Conservation (phyloP, 371 early-diverging fungal genomes). For the Mucor sp. region DNA sequence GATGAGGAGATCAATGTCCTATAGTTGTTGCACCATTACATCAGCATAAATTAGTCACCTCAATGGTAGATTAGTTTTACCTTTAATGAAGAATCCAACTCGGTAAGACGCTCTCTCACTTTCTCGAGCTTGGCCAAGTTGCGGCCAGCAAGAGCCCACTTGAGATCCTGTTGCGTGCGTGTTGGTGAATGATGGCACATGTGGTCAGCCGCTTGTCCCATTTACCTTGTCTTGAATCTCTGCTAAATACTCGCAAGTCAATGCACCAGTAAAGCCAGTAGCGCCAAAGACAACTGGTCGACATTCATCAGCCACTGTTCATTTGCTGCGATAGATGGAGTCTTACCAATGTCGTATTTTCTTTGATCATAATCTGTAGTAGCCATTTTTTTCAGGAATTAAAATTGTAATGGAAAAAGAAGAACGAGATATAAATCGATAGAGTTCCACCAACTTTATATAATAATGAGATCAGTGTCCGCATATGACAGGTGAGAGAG, state of each 20-base stretch:
- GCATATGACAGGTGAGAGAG: no score
- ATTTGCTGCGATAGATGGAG: not conserved
- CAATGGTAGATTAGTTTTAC: slow-evolving; percentile 4
- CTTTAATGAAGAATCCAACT: slow-evolving; percentile 15
- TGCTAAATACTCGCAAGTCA: slow-evolving; percentile 62
- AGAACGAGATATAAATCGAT: not conserved
- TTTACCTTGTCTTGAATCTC: slow-evolving; percentile 32
- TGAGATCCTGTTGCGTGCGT: slow-evolving; percentile 27
- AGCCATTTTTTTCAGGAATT: not conserved
- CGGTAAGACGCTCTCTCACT: slow-evolving; percentile 15
- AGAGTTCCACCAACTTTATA: not conserved
- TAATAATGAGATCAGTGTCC: not conserved
- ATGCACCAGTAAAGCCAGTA: slow-evolving; percentile 83
- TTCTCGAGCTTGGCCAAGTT: slow-evolving; percentile 24
- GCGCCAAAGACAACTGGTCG: slow-evolving; percentile 76
- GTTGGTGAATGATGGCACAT: not conserved
- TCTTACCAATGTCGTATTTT: slow-evolving; percentile 20
- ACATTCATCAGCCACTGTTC: not conserved
- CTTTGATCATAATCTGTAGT: slow-evolving; percentile 7
- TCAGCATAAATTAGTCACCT: not conserved
- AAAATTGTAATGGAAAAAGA: not conserved
- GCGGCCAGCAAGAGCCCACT: slow-evolving; percentile 37
- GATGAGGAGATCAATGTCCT: slow-evolving; percentile 22
- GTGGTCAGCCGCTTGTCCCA: not conserved
- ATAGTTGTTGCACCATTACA: not conserved